Percentiles rank a stretch among this genome's conserved stretches.
phyloP scores from a whole-genome alignment of 495 filamentous ascomycete genomes.

The Aspergillus taichungensis region DNA sequence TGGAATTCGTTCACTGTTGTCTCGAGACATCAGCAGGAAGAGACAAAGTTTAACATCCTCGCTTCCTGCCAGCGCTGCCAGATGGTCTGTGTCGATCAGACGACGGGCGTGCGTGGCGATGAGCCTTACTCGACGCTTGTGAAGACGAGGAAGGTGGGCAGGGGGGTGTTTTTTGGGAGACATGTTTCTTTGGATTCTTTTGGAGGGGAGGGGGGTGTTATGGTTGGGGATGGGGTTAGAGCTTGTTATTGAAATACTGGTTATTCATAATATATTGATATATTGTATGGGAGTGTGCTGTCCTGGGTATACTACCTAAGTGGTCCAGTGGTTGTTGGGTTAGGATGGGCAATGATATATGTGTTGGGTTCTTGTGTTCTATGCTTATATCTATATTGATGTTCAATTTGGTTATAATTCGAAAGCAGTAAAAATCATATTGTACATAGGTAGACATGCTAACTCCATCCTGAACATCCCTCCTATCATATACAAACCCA shows the following conservation, averaged over 20 bases:
- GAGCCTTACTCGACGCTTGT: conserved; percentile 85
- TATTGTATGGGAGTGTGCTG: no score
- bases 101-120: conserved; percentile 64
- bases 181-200: conserved; percentile 45
- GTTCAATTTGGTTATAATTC: no score
- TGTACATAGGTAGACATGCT: no score
- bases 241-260: no score
- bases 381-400: no score
- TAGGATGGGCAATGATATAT: no score
- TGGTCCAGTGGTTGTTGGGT: no score
- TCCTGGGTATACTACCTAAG: no score
- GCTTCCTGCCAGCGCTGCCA: conserved; percentile 83
- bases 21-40: conserved; percentile 7
- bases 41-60: conserved; percentile 54
- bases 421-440: no score
- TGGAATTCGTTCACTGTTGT: conserved; percentile 37
- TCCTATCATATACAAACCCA: neutral
- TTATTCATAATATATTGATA: no score
- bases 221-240: conserved; percentile 35
- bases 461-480: no score
- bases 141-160: conserved; percentile 72
- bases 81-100: conserved; percentile 90
- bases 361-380: no score
- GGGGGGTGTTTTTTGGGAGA: conserved; percentile 78
- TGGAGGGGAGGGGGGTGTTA: conserved; percentile 20